Evolutionary conservation across 495 filamentous ascomycete species (phyloP).

Genomic region (Pseudoneurospora amorphoporcata): DNA sequence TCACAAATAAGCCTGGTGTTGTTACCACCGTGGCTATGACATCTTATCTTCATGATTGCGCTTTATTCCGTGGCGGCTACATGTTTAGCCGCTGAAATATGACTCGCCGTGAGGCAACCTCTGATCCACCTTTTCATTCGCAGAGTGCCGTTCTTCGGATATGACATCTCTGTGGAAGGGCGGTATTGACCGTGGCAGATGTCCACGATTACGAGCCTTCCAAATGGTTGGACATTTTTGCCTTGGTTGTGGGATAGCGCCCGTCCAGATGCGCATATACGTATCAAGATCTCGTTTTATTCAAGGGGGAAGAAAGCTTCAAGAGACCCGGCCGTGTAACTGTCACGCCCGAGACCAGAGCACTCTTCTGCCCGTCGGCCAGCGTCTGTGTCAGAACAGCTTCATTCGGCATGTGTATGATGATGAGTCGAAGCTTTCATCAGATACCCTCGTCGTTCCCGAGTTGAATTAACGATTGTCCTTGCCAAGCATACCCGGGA

Average conservation of each 20-base stretch:
- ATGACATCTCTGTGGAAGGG: neutral
- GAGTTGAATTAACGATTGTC: neutral
- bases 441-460: neutral
- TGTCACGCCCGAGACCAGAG: neutral
- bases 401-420: neutral
- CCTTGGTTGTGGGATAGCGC: neutral
- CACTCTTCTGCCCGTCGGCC: neutral
- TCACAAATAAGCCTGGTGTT: neutral
- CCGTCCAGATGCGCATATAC: neutral
- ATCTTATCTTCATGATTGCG: neutral
- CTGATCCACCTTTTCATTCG: neutral
- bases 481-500: neutral
- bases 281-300: neutral
- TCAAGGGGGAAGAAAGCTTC: neutral
- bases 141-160: neutral
- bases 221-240: neutral
- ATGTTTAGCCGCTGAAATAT: neutral
- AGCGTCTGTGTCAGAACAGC: neutral
- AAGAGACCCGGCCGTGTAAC: neutral
- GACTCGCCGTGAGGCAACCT: neutral
- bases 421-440: neutral
- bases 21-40: neutral
- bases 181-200: neutral
- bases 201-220: neutral
- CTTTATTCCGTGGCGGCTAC: neutral